These are phyloP conservation scores for Sophora flavescens DNA, from an alignment of 306 rosid genomes.

Conservation along the genomic window DNA sequence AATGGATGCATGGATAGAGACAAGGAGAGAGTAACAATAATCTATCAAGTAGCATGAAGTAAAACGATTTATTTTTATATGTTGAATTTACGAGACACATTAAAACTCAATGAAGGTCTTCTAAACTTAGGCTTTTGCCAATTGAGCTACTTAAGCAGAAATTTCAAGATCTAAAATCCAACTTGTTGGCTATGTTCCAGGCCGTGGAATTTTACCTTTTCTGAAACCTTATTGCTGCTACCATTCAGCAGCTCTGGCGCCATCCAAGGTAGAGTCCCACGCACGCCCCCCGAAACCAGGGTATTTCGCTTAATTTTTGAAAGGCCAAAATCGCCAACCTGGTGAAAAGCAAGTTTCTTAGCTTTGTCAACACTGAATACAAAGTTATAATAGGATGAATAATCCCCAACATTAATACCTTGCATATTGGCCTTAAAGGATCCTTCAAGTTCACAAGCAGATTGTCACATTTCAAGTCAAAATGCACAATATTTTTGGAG, in stretches of 20 bases:
- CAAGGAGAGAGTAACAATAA: slow-evolving; percentile 30
- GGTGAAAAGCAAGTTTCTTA: slow-evolving; percentile 32
- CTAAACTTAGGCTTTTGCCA: background rate
- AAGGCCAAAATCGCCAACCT: slow-evolving; percentile 95
- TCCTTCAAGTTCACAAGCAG: slow-evolving; percentile 90
- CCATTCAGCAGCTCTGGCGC: slow-evolving; percentile 92
- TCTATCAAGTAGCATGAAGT: background rate
- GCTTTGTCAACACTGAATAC: slow-evolving; percentile 7
- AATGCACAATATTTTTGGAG: slow-evolving; percentile 85
- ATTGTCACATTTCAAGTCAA: slow-evolving; percentile 94
- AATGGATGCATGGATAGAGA: slow-evolving; percentile 14
- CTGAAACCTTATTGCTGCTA: slow-evolving; percentile 89
- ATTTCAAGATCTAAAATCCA: background rate
- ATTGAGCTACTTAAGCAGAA: slow-evolving; percentile 27
- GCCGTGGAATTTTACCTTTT: slow-evolving; percentile 60
- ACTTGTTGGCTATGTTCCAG: slow-evolving; percentile 10
- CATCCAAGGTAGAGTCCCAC: slow-evolving; percentile 97
- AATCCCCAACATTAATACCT: slow-evolving; percentile 55
- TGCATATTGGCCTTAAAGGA: slow-evolving; percentile 86
- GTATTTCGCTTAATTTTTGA: slow-evolving; percentile 88
- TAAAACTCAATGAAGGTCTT: slow-evolving; percentile 2
- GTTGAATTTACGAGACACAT: slow-evolving; percentile 8
- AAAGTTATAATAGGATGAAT: slow-evolving; percentile 16
- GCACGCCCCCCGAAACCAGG: slow-evolving; percentile 89
- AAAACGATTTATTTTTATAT: slow-evolving; percentile 1